Evolutionary conservation across 2,329 filamentous ascomycete species (phyloP), one percentile per base, ranked within the genome.

Genomic region (Beauveria australis): DNA sequence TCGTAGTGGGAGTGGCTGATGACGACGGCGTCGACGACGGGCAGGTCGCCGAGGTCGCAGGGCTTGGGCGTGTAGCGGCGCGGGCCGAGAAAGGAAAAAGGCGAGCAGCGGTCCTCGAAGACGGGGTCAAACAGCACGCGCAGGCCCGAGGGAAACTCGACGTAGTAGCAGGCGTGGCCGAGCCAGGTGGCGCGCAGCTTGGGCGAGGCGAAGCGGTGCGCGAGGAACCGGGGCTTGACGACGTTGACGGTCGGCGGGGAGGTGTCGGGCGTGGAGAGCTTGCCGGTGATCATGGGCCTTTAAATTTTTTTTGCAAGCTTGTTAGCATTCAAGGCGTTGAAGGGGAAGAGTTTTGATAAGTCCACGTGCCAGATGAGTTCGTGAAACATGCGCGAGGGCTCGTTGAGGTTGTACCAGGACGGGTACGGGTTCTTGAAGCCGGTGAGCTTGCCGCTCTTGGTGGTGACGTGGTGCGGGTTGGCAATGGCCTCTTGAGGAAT

Each of bases 1-100:
- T 97, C 93, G 72, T 97, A 97, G 75, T 97, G 93, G 67, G 87
- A 92, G 74, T 97, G 92, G 19, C 87, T 91, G 66, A 96, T 96
- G 59, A 94, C 78, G 10, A 91, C 88, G 30, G 86, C 84, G 68
- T 94, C 89, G 48, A 92, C 82, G 61, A 81, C 74, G 9, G 92
- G 92, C 3, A 97, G 82, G 65, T 96, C 91, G 55, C 83, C 80
- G 64, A 96, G 83, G 59, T 86, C 74, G 72, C 92, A 96, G 0
- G 93, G 90, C 61, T 81, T 79, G 24, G 86, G 80, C 0, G 92
- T 96, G 74, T 84, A 96, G 54, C 93, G 81, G 74, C 89, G 89
- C 2, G 92, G 89, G 0, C 85, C 85, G 60, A 89, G 69, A 65
- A 85, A 86, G 43, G 79, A 80, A 66, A 93, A 79, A 0, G 93